Percentiles rank a stretch among this genome's conserved stretches.
These are phyloP conservation scores for Emiliania huxleyi DNA, from an alignment of 78 protist species.

Conservation along the genomic window DNA sequence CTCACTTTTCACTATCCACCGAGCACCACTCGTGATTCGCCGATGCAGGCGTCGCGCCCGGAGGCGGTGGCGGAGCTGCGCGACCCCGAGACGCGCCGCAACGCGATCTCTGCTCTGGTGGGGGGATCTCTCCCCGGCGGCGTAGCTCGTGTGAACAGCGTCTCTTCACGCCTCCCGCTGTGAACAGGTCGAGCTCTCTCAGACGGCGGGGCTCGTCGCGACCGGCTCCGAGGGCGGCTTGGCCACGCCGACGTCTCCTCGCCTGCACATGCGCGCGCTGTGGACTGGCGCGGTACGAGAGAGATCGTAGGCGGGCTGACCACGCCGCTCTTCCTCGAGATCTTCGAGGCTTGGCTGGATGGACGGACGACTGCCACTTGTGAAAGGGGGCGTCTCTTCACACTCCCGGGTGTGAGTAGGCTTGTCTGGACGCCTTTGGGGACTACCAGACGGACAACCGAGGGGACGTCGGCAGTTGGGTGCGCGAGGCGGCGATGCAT, in stretches of 20 bases:
- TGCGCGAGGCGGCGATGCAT: constrained; percentile 65
- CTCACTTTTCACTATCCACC: too few relatives aligned
- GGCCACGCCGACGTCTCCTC: too few relatives aligned
- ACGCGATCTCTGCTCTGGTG: constrained; percentile 49
- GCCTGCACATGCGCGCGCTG: too few relatives aligned
- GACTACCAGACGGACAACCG: constrained; percentile 74
- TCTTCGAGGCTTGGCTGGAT: neutral
- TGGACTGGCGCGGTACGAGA: too few relatives aligned
- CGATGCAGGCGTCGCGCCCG: neutral
- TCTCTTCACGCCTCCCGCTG: too few relatives aligned
- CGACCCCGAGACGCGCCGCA: constrained; percentile 86
- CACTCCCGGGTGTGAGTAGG: too few relatives aligned
- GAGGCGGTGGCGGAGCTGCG: constrained; percentile 48
- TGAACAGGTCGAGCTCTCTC: neutral
- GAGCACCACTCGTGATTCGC: too few relatives aligned
- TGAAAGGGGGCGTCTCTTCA: too few relatives aligned
- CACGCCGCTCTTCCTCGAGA: too few relatives aligned
- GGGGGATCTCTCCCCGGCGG: too few relatives aligned
- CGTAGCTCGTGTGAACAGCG: too few relatives aligned
- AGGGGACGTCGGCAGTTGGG: constrained; percentile 81
- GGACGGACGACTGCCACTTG: too few relatives aligned
- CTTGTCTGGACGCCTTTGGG: neutral
- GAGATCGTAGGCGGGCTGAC: neutral
- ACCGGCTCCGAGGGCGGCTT: neutral
- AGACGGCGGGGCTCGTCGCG: neutral